A percentile compares a stretch with the other conserved stretches of the same genome.
These are phyloP conservation scores for Aegilops longissima DNA, from an alignment of 176 grass and related monocot genomes.

Conservation along the genomic window DNA sequence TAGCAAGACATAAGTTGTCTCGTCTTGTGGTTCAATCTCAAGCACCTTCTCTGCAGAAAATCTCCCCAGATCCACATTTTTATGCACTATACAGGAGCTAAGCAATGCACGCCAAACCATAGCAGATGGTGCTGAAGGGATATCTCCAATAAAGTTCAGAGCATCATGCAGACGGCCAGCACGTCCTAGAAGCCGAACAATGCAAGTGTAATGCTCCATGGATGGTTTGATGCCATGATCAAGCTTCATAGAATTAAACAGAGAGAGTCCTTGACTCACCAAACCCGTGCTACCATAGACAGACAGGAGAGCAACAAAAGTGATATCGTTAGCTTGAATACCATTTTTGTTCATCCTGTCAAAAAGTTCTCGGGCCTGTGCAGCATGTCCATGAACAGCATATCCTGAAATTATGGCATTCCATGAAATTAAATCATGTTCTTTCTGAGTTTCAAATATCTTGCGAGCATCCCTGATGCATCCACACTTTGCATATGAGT, in stretches of 20 bases:
- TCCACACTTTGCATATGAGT: slow-evolving; percentile 80
- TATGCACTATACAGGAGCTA: slow-evolving; percentile 52
- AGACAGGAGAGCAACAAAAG: slow-evolving; percentile 47
- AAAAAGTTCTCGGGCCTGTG: slow-evolving; percentile 35
- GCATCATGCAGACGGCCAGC: slow-evolving; percentile 40
- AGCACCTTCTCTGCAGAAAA: slow-evolving; percentile 57
- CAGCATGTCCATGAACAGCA: slow-evolving; percentile 38
- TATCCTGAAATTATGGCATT: slow-evolving; percentile 51
- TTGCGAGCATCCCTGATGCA: slow-evolving; percentile 57
- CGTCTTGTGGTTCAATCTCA: slow-evolving; percentile 45
- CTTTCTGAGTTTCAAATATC: slow-evolving; percentile 39
- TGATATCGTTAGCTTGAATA: slow-evolving; percentile 39
- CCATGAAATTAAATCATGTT: slow-evolving; percentile 43
- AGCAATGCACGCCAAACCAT: slow-evolving; percentile 58
- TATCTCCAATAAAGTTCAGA: slow-evolving; percentile 45
- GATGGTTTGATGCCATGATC: slow-evolving; percentile 40
- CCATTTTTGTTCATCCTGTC: slow-evolving; percentile 34
- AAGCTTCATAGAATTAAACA: slow-evolving; percentile 43
- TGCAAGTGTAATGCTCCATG: slow-evolving; percentile 56
- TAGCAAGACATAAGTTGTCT: slow-evolving; percentile 53
- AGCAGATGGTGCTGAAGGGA: slow-evolving; percentile 43
- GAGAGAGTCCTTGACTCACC: slow-evolving; percentile 33
- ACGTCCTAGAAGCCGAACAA: slow-evolving; percentile 54
- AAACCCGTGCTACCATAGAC: slow-evolving; percentile 43
- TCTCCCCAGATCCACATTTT: slow-evolving; percentile 43